Evolutionary conservation across 768 basidiomycete genomes (phyloP), one percentile per base, ranked within the genome.

Genomic region (Calocera viscosa): DNA sequence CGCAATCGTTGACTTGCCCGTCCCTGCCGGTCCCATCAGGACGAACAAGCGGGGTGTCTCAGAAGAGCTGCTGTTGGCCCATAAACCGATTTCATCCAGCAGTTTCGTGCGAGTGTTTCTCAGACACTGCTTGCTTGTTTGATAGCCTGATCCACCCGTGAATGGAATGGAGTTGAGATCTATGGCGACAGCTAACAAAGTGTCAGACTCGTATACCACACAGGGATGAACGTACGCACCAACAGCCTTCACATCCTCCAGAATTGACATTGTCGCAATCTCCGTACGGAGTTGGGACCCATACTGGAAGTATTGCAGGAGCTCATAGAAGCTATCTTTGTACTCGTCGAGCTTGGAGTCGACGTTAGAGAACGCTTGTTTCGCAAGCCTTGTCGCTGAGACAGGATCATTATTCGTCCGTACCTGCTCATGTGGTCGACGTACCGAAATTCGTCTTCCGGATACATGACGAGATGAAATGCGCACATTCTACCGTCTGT

Each of bases 1-100:
- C 11, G 69, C 69, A 33, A 70, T 66, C 0, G 69, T 53, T 7
- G 71, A 71, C 43, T 71, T 70, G n/a, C 69, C 71, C 0, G 68
- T 49, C 1, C 69, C 69, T 0, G 71, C 66, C 1, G 33, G 40
- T 16, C 71, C 70, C 43, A 17, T 47, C n/a, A 71, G 64, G 11
- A 70, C 19, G 49, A 68, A 40, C 2, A 70, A 17, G 1, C 64
- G 64, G 3, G 43, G 43, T 3, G 43, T 47, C 3, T 47, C 24
- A 7, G 24, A 7, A 16, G 49, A 16, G 3, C 28, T 41, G 33
- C 14, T 40, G n/a, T 53, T 63, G 2, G 19, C 43, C 69, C 69
- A 70, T 1, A 64, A 38, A 5, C 40, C 26, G 11, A 47, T 47
- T 19, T 24, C 19, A 24, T 47, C 43, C 43, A 47, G 43, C 3